These are phyloP conservation scores for Eucalyptus viminalis DNA, from an alignment of 345 rosid species.

Conservation along the genomic window DNA sequence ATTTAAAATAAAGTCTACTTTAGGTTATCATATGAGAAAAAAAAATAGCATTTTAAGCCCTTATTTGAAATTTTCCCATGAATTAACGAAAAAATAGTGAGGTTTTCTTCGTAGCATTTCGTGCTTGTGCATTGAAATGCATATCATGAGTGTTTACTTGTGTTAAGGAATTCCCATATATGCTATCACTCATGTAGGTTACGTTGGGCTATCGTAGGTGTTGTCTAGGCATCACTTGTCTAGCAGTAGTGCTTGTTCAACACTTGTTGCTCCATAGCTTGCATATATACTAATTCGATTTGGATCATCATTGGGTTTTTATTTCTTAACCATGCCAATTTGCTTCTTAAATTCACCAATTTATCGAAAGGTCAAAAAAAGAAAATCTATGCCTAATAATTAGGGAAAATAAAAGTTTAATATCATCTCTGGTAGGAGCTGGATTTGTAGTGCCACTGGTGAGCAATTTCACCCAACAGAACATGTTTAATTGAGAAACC, in stretches of 20 bases:
- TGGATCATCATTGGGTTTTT: neutral
- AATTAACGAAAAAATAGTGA: too few relatives aligned
- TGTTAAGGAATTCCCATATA: too few relatives aligned
- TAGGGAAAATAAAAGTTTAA: neutral
- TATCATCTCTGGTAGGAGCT: neutral
- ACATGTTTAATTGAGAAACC: neutral
- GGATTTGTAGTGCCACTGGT: neutral
- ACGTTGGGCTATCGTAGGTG: too few relatives aligned
- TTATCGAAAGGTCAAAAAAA: neutral
- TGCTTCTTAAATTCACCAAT: neutral
- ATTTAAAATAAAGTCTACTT: too few relatives aligned
- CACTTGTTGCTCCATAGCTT: neutral
- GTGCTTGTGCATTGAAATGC: too few relatives aligned
- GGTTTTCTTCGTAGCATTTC: too few relatives aligned
- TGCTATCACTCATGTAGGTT: too few relatives aligned
- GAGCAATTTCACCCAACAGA: neutral
- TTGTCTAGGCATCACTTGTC: too few relatives aligned
- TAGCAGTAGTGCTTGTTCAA: neutral
- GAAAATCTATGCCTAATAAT: neutral
- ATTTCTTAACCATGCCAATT: neutral
- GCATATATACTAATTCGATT: neutral
- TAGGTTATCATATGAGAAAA: too few relatives aligned
- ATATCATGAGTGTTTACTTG: too few relatives aligned
- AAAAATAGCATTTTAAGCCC: too few relatives aligned
- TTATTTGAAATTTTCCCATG: too few relatives aligned